Base-by-base conservation (phyloP, 495 filamentous ascomycete species). In the Wilcoxina mikolae region DNA sequence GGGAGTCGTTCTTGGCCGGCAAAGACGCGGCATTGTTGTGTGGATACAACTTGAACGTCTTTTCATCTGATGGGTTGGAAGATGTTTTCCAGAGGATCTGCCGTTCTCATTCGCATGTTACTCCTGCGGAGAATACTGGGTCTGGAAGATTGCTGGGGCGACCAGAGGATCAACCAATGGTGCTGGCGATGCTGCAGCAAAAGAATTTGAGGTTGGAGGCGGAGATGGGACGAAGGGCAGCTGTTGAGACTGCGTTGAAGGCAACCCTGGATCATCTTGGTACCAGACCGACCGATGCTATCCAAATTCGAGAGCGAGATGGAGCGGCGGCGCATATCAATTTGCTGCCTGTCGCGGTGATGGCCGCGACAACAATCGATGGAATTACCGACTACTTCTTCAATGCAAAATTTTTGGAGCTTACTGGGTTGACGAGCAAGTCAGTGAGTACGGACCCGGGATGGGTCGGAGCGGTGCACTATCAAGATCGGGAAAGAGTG, bases 31-130 rank as follows among this genome's bases (percentile, higher is more conserved):
- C 56, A 3, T 54, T 67, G n/a, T 29, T 67, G 3, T 67, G 65
- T 52, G 65, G 65, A 23, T 67, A 67, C 54, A 55, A 65, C 54
- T 62, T 67, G 65, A 56, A 58, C 17, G 61, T 58, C 25, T 67
- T 67, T 48, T 54, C 58, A 41, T 52, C 55, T n/a, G 61, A 67
- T 22, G 56, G 58, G 31, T 56, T 65, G 47, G 64, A 58, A 35
- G 61, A 61, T 23, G 65, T 64, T n/a, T 67, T 67, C n/a, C 54
- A 61, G 23, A 55, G 59, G 42, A 67, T 67, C 24, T 67, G 65
- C 39, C 51, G 58, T 12, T 60, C 56, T 3, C 65, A 67, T 50
- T 54, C 65, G 4, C 48, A 58, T 28, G 58, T 67, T 15, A 54
- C 55, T 4, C 65, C 65, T 3, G 57, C 59, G 11, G 65, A 67